Conservation (phyloP, 441 rosid species). For the Populus hybrid region DNA sequence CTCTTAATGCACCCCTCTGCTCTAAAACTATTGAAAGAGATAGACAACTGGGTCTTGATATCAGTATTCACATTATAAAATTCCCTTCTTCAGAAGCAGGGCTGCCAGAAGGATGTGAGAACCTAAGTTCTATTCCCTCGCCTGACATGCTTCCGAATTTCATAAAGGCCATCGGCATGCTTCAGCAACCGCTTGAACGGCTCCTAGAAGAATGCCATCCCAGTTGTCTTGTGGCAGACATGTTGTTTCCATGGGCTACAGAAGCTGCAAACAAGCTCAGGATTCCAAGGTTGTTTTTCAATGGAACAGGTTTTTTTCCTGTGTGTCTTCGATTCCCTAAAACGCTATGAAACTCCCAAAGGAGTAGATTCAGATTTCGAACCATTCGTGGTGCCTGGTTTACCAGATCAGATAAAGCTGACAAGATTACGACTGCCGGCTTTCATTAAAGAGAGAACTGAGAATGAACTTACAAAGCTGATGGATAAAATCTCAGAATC, state of each 20-base stretch:
- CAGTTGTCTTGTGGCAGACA: conserved; percentile 16
- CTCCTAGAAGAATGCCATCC: conserved; percentile 17
- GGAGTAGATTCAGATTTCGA: too few species aligned
- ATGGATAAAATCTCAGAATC: neutral
- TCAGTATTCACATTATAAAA: conserved; percentile 9
- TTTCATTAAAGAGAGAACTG: neutral
- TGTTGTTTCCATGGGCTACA: conserved; percentile 21
- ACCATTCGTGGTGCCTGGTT: too few species aligned
- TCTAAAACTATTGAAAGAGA: conserved; percentile 9
- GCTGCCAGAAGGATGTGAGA: conserved; percentile 28
- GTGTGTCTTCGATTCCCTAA: too few species aligned
- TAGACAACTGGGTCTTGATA: conserved; percentile 1
- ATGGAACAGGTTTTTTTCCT: too few species aligned
- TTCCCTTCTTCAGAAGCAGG: conserved; percentile 24
- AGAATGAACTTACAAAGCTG: neutral
- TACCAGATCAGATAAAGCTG: too few species aligned
- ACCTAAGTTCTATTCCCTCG: neutral
- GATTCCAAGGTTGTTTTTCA: conserved; percentile 9
- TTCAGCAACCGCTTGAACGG: conserved; percentile 19
- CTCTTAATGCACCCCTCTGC: conserved; percentile 16
- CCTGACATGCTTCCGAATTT: conserved; percentile 14
- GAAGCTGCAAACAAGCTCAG: conserved; percentile 12
- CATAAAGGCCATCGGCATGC: conserved; percentile 13
- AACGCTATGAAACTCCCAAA: too few species aligned
- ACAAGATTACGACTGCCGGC: neutral